Evolutionary conservation across 371 early-diverging fungal species (phyloP).

Genomic region (Mortierella sp.): DNA sequence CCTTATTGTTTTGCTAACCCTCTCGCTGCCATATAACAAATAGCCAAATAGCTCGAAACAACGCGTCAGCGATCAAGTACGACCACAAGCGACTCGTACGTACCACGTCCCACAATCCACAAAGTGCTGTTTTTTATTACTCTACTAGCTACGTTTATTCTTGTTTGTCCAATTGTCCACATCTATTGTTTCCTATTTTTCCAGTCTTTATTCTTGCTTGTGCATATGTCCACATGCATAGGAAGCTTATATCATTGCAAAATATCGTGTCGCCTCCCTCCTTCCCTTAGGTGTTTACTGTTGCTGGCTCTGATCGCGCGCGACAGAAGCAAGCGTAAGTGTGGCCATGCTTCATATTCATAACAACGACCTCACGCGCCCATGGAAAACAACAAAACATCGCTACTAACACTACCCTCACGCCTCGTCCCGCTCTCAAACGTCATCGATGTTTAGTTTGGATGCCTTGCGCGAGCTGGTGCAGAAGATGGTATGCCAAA

Average conservation of each 20-base stretch:
- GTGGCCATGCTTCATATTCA: neutral
- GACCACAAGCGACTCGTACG: slow-evolving; percentile 30
- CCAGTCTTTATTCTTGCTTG: neutral
- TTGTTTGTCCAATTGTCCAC: neutral
- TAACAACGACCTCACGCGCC: neutral
- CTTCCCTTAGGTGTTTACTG: slow-evolving; percentile 22
- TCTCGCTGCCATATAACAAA: neutral
- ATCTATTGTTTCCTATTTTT: no score
- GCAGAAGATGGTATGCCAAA: slow-evolving; percentile 10
- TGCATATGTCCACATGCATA: neutral
- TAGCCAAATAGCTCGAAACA: slow-evolving; percentile 31
- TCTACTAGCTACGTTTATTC: neutral
- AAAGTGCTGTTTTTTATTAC: no score
- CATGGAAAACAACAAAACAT: neutral
- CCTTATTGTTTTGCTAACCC: neutral
- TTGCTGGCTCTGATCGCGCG: slow-evolving; percentile 24
- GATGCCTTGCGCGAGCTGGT: slow-evolving; percentile 12
- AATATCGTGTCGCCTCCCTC: neutral
- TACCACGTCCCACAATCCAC: neutral
- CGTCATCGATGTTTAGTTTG: neutral
- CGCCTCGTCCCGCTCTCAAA: neutral
- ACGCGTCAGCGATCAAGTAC: slow-evolving; percentile 36
- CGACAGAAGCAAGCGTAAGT: slow-evolving; percentile 38
- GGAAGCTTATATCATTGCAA: neutral
- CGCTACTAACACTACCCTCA: neutral